Percentiles rank a stretch among this genome's conserved stretches.
phyloP scores from a whole-genome alignment of 2,329 filamentous ascomycete genomes.

The Penicillium sp. region DNA sequence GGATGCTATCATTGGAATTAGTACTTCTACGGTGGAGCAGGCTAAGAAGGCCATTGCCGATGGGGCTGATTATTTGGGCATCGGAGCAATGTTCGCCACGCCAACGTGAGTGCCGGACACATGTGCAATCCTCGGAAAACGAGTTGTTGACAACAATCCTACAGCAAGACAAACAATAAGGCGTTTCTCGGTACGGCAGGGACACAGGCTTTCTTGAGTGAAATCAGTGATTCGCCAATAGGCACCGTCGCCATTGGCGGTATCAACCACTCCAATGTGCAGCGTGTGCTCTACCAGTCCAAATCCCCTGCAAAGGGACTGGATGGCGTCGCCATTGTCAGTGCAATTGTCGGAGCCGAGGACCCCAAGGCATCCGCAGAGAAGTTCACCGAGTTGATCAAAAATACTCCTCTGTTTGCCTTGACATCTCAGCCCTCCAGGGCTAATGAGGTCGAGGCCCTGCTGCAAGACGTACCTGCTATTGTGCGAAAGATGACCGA shows the following conservation, averaged over 20 bases:
- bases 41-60: constrained; percentile 70
- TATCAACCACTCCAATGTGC: constrained; percentile 75
- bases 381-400: constrained; percentile 62
- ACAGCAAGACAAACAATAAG: constrained; percentile 83
- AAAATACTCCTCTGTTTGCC: constrained; percentile 40
- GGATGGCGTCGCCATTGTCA: constrained; percentile 85
- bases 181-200: constrained; percentile 75
- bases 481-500: constrained; percentile 65
- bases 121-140: not conserved
- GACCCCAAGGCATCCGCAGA: constrained; percentile 68
- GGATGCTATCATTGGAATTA: constrained; percentile 84
- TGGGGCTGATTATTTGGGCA: constrained; percentile 88
- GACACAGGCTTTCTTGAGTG: constrained; percentile 66
- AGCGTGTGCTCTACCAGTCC: constrained; percentile 74
- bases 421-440: constrained; percentile 34
- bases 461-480: constrained; percentile 44
- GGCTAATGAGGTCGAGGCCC: constrained; percentile 30
- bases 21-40: constrained; percentile 74
- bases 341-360: constrained; percentile 76
- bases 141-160: constrained; percentile 15
- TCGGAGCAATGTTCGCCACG: constrained; percentile 88
- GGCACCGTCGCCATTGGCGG: constrained; percentile 81
- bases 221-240: constrained; percentile 57
- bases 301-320: constrained; percentile 61
- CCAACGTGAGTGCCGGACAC: constrained; percentile 63